These are phyloP conservation scores for Litsea cubeba DNA, from an alignment of 164 flowering plant genomes.

Conservation along the genomic window DNA sequence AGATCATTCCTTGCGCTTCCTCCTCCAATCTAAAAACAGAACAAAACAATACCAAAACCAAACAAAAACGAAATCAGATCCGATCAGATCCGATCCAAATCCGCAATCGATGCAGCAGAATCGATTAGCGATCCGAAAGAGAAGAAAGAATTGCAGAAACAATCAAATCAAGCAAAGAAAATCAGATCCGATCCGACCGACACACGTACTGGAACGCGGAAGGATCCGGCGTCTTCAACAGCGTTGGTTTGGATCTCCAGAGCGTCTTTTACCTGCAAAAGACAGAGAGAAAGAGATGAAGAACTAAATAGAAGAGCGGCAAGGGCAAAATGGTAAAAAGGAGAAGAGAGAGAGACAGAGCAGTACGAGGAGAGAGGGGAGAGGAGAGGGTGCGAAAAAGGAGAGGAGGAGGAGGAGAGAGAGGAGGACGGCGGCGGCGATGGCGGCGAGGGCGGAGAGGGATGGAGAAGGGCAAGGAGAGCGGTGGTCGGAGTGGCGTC, in stretches of 20 bases:
- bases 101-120: not conserved
- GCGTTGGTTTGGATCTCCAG: slow-evolving; percentile 11
- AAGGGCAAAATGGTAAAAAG: not conserved
- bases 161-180: too few species aligned
- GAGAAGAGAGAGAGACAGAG: not conserved
- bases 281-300: not conserved
- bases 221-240: slow-evolving; percentile 12
- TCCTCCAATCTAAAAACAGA: slow-evolving; percentile 33
- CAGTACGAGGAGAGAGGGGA: not conserved
- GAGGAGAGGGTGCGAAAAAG: slow-evolving; percentile 30
- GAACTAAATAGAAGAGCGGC: not conserved
- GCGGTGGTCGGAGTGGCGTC: slow-evolving; percentile 8
- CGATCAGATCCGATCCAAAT: slow-evolving; percentile 1
- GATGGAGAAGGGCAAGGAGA: slow-evolving; percentile 27
- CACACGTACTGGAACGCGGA: slow-evolving; percentile 40
- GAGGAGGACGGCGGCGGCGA: slow-evolving; percentile 37
- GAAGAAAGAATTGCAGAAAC: not conserved
- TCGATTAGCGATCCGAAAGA: not conserved
- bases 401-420: slow-evolving; percentile 35
- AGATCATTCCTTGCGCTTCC: slow-evolving; percentile 39
- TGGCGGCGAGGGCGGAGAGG: slow-evolving; percentile 18
- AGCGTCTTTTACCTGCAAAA: slow-evolving; percentile 17
- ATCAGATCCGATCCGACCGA: not conserved
- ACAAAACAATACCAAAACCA: slow-evolving; percentile 1
- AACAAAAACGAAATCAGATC: slow-evolving; percentile 10